phyloP scores from a whole-genome alignment of 306 rosid genomes.

The Medicago truncatula region MtrunA17r5.0-ANR NC_053043.1:37651501-37652000 shows the following conservation, averaged over 20 bases:
- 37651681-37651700: conserved; percentile 89
- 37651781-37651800: no score
- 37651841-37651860: no score
- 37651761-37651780: no score
- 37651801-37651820: no score
- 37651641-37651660: conserved; percentile 92
- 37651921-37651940: no score
- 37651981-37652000: no score
- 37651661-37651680: conserved; percentile 87
- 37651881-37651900: no score
- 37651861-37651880: no score
- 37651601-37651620: conserved; percentile 48
- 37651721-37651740: conserved; percentile 97
- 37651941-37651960: no score
- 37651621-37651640: conserved; percentile 71
- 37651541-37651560: conserved; percentile 24
- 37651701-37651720: conserved; percentile 91
- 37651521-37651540: conserved; percentile 56
- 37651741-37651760: conserved; percentile 99
- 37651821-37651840: no score
- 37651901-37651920: no score
- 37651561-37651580: conserved; percentile 47
- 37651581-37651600: conserved; percentile 44
- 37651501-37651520: conserved; percentile 78
- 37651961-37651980: no score